Percentiles rank a stretch among this genome's conserved stretches.
Conservation (phyloP, 192 early-diverging fungal species). For the Obelidium mucronatum region DNA sequence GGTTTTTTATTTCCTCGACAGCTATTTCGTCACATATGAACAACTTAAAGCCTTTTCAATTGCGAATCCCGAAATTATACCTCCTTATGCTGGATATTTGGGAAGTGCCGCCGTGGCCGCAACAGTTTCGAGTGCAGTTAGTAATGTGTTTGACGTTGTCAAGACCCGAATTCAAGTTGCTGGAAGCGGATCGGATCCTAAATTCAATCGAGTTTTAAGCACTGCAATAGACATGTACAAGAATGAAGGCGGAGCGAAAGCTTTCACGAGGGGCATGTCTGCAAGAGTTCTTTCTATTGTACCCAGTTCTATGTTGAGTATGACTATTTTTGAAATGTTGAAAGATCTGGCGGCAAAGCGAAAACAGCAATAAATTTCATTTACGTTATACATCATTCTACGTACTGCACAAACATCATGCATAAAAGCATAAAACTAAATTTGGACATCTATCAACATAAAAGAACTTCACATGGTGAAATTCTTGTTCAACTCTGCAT, state of each 20-base stretch:
- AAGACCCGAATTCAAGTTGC: conserved; percentile 82
- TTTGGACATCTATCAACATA: too few relatives aligned
- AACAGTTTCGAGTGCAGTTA: conserved; percentile 63
- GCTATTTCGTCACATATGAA: conserved; percentile 76
- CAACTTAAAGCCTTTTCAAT: conserved; percentile 52
- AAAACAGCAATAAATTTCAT: background rate
- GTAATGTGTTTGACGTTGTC: conserved; percentile 77
- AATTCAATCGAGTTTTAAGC: background rate
- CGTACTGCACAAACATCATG: too few relatives aligned
- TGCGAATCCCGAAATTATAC: background rate
- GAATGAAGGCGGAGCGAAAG: conserved; percentile 61
- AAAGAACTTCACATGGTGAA: conserved; percentile 18
- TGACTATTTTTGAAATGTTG: conserved; percentile 77
- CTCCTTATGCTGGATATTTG: conserved; percentile 60
- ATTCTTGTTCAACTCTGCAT: conserved; percentile 31
- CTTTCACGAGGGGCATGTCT: conserved; percentile 70
- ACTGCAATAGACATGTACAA: conserved; percentile 43
- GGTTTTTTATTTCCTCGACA: too few relatives aligned
- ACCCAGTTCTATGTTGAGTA: conserved; percentile 72
- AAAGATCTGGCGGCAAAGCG: conserved; percentile 51
- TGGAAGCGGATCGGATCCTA: background rate
- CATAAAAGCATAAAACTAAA: too few relatives aligned
- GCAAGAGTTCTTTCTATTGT: conserved; percentile 75
- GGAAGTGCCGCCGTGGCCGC: conserved; percentile 66
- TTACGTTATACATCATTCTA: too few relatives aligned